A percentile compares a stretch with the other conserved stretches of the same genome.
phyloP scores from a whole-genome alignment of 2,329 filamentous ascomycete species.

The Penicillium decumbens region DNA sequence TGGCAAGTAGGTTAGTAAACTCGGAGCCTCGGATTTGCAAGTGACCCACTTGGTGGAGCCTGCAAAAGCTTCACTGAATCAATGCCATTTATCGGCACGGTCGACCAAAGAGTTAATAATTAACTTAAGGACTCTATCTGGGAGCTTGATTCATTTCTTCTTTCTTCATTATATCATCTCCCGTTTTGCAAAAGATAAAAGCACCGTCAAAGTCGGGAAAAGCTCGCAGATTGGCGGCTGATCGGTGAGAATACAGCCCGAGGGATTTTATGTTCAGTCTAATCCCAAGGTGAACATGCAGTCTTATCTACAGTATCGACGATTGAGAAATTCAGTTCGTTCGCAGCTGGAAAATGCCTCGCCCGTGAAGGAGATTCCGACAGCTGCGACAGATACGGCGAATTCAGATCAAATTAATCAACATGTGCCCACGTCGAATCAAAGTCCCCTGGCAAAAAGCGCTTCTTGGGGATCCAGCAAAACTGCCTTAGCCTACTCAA shows the following conservation, averaged over 20 bases:
- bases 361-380: background rate
- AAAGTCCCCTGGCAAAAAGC: background rate
- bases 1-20: background rate
- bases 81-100: conserved; percentile 4
- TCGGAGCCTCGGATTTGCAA: background rate
- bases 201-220: background rate
- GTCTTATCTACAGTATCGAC: conserved; percentile 25
- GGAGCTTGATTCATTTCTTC: background rate
- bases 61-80: background rate
- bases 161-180: background rate
- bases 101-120: background rate
- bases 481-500: conserved; percentile 2
- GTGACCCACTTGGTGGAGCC: conserved; percentile 1
- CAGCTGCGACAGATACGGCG: background rate
- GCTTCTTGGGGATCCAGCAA: background rate
- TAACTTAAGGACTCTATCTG: background rate
- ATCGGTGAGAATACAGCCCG: conserved; percentile 13
- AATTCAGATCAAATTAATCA: background rate
- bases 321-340: conserved; percentile 17
- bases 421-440: background rate
- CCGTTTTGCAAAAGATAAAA: background rate
- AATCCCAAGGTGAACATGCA: conserved; percentile 18
- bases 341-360: conserved; percentile 12
- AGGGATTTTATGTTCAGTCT: conserved; percentile 5
- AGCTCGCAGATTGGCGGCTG: background rate